These are phyloP conservation scores for Stereocaulon alpinum DNA, from an alignment of 495 filamentous ascomycete species.

Conservation along the genomic window DNA sequence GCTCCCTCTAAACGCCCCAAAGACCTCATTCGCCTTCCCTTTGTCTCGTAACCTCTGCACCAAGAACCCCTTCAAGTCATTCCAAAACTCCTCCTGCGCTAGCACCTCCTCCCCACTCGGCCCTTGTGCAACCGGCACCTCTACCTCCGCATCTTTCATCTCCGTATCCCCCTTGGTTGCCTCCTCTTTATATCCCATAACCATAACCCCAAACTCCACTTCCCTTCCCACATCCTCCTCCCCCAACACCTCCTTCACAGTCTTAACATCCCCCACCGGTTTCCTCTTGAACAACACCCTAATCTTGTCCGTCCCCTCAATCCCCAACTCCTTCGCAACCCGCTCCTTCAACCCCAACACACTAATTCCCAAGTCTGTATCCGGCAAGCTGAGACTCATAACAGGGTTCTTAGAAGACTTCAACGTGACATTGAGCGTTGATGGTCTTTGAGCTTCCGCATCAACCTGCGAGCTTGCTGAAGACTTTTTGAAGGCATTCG, in stretches of 20 bases:
- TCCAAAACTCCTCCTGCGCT: conserved; percentile 71
- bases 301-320: conserved; percentile 48
- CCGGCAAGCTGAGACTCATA: conserved; percentile 50
- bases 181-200: conserved; percentile 43
- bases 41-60: conserved; percentile 67
- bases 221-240: conserved; percentile 44
- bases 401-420: conserved; percentile 66
- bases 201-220: conserved; percentile 75
- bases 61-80: conserved; percentile 72
- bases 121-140: conserved; percentile 41
- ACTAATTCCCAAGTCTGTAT: conserved; percentile 50
- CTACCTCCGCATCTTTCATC: conserved; percentile 16
- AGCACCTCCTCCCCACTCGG: conserved; percentile 50
- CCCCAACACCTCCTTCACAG: conserved; percentile 40
- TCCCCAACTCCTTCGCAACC: conserved; percentile 35
- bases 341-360: conserved; percentile 62
- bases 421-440: conserved; percentile 43
- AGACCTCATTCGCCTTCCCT: conserved; percentile 51
- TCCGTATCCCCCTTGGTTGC: conserved; percentile 25
- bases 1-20: conserved; percentile 55
- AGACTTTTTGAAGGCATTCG: conserved; percentile 4
- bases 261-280: conserved; percentile 62
- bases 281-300: conserved; percentile 77
- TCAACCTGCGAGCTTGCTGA: not conserved
- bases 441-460: not conserved